phyloP scores from a whole-genome alignment of 2,329 filamentous ascomycete species.

The Claviceps sp. region DNA sequence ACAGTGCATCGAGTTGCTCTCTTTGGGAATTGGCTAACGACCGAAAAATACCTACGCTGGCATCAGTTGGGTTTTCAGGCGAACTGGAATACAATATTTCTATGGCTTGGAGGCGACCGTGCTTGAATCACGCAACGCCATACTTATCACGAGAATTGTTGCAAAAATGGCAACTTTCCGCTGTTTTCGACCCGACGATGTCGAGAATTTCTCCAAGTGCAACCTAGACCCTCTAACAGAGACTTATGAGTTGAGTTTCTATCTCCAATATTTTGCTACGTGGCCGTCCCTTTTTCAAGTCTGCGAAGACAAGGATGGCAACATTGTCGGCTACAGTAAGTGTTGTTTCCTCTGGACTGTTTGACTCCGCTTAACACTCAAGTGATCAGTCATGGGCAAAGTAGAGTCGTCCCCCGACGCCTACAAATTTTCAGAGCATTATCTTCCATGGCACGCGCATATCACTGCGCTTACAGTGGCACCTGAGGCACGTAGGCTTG shows the following conservation, averaged over 20 bases:
- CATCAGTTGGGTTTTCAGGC: neutral
- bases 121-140: neutral
- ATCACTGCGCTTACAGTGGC: slow-evolving; percentile 92
- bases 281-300: slow-evolving; percentile 94
- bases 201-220: slow-evolving; percentile 82
- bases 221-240: slow-evolving; percentile 97
- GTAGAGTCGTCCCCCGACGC: slow-evolving; percentile 73
- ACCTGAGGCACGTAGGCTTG: slow-evolving; percentile 70
- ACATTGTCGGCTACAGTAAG: slow-evolving; percentile 88
- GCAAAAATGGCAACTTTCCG: slow-evolving; percentile 66
- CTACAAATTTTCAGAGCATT: slow-evolving; percentile 66
- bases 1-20: neutral
- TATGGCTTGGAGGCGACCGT: neutral
- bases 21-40: neutral
- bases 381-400: slow-evolving; percentile 81
- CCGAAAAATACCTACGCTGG: neutral
- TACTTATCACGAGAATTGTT: neutral
- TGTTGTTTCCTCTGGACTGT: slow-evolving; percentile 2
- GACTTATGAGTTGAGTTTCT: slow-evolving; percentile 92
- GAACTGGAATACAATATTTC: neutral
- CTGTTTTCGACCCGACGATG: slow-evolving; percentile 69
- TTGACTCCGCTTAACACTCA: slow-evolving; percentile 13
- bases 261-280: slow-evolving; percentile 87
- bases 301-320: slow-evolving; percentile 72
- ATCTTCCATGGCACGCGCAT: slow-evolving; percentile 98